Evolutionary conservation across 1,284 basidiomycete species (phyloP), one percentile per base, ranked within the genome.

Genomic region (Ganoderma resinaceum): DNA sequence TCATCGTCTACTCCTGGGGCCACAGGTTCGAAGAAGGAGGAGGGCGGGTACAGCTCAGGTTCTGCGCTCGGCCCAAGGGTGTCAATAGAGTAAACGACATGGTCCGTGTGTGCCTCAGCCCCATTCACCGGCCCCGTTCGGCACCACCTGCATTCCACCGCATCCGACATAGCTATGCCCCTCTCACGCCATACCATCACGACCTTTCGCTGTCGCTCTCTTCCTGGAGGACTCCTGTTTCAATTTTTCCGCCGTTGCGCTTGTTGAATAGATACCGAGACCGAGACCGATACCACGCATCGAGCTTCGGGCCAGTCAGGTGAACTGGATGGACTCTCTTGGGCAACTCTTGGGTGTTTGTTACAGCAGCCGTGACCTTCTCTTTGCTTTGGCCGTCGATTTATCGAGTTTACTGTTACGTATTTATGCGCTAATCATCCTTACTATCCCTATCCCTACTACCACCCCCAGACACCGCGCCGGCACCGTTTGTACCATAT

Each of bases 11-110:
- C 79, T 62, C 75, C 77, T 68, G 78, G 77, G 73, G 77, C 80
- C 64, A 73, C 83, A 81, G 84, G 82, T 66, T 82, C 73, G 65
- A 87, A 85, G 82, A 76, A 77, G 61, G 80, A 88, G 75, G 82
- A 80, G 52, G 63, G 74, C 78, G 46, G 58, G 23, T 79, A 79
- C 55, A 71, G 68, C 57, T 79, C 78, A 42, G 82, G 81, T 7
- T 71, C 72, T 42, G 75, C 78, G 23, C 78, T 86, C 46, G 81
- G 79, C 66, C 82, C 77, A 69, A 80, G 87, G 52, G 83, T 85
- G 73, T 86, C 87, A 23, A 88, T 85, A 65, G 85, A 88, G 77
- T 88, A 72, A 81, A 61, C 37, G 46, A 49, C 65, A 23, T 40
- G 1, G 37, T 7, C n/a, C 37, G 46, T 23, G 35, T 61, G 59